phyloP scores from a whole-genome alignment of 73 alveolate species.

The Breviolum minutum region DNA sequence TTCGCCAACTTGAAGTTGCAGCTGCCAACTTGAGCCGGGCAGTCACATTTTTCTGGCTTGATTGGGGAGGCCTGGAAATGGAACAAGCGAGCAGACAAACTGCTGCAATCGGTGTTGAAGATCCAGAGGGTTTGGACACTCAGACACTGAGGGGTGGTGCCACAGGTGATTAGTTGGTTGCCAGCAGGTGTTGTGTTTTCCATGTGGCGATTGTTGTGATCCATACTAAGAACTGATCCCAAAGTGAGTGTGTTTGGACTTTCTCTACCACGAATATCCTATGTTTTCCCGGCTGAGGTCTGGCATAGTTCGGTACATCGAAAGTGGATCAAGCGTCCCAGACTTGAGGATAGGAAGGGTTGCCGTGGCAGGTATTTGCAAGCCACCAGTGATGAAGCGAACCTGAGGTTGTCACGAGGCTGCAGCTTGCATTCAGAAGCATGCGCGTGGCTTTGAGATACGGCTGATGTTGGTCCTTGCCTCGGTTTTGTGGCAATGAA shows the following conservation, averaged over 20 bases:
- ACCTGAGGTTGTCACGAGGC: conserved; percentile 78
- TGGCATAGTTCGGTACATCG: conserved; percentile 93
- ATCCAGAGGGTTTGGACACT: conserved; percentile 51
- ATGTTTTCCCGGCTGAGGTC: not conserved
- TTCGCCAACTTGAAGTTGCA: not conserved
- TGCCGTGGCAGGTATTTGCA: not conserved
- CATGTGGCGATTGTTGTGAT: not conserved
- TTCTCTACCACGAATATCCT: not conserved
- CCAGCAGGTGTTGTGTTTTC: not conserved
- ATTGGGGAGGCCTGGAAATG: conserved; percentile 74
- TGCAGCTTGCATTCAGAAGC: conserved; percentile 92
- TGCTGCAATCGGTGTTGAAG: conserved; percentile 62
- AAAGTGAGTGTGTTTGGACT: too few relatives aligned
- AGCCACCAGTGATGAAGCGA: not conserved
- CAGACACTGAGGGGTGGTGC: too few relatives aligned
- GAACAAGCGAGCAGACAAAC: conserved; percentile 88
- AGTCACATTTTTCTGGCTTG: not conserved
- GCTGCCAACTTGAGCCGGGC: not conserved
- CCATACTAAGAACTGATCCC: not conserved
- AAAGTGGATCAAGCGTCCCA: conserved; percentile 72
- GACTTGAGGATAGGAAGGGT: not conserved
- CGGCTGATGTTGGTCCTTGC: conserved; percentile 64
- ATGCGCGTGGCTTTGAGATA: conserved; percentile 76
- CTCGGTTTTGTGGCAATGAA: not conserved
- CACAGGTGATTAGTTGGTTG: not conserved